Evolutionary conservation across 2,329 filamentous ascomycete genomes (phyloP), one percentile per base, ranked within the genome.

Genomic region (Tolypocladium tropicale): DNA sequence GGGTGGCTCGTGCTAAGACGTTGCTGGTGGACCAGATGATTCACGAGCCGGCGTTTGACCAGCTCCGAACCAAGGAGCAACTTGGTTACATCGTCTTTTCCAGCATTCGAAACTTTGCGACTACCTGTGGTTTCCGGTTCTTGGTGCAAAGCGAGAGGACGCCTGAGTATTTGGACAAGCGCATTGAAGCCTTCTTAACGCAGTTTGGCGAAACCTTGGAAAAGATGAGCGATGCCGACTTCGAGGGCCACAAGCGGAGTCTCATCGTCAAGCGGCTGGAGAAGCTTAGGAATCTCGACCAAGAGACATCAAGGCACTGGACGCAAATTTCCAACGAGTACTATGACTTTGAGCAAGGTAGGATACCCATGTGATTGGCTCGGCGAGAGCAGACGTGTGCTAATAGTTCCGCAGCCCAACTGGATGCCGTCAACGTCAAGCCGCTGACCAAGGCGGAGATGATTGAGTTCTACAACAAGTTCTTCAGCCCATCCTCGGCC

Each of bases 81-180:
- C 85, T 99, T 7, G 94, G 94, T 14, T 99, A 99, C 64, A 89
- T 99, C 54, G 93, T 99, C 0, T 96, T 93, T 72, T 93, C 89
- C 52, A 89, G 90, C 32, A 78, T 84, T 12, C 79, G 86, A 41
- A 80, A 81, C 54, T 83, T 88, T 55, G 76, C 84, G n/a, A 91
- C 88, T 0, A 93, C 88, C 0, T 86, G 90, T 64, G 90, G 89
- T 1, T 94, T 94, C 72, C 83, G 92, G 6, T 88, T 99, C 60
- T 82, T 97, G 59, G 90, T 99, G 33, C 94, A 99, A 74, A 96
- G 90, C 67, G 93, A 99, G 72, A 87, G 87, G 67, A 84, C 86
- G 2, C 87, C 89, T 0, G 79, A 86, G 46, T 97, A 95, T 65
- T 76, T 99, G 2, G 92, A 97, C 67, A 81, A 83, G 6, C 84